Conservation (phyloP, 305 asterid genomes). For the Rubia balearica region DNA sequence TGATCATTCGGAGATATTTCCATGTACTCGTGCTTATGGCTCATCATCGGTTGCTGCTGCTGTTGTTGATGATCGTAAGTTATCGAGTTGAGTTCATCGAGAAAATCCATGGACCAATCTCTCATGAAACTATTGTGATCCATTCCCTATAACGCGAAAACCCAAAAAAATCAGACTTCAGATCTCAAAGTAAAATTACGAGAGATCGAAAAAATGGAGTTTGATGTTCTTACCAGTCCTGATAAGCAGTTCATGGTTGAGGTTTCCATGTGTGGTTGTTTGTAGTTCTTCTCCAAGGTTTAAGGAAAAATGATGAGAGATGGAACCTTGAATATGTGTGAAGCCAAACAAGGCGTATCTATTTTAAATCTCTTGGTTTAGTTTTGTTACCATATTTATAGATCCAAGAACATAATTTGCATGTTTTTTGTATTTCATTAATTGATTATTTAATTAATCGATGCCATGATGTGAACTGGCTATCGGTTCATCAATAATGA, state of each 20-base stretch:
- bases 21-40: constrained; percentile 15
- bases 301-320: not conserved
- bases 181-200: not conserved
- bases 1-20: constrained; percentile 13
- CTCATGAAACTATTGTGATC: constrained; percentile 19
- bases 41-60: not conserved
- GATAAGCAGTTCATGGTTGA: constrained; percentile 39
- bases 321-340: not conserved
- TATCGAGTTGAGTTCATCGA: constrained; percentile 23
- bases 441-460: not conserved
- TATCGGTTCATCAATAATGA: constrained; percentile 4
- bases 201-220: not conserved
- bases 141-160: constrained; percentile 19
- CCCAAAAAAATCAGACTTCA: not conserved
- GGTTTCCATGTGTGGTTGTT: constrained; percentile 36
- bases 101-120: constrained; percentile 25
- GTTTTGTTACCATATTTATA: constrained; percentile 15
- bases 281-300: not conserved
- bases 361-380: not conserved
- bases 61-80: constrained; percentile 1
- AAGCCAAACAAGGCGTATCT: not conserved
- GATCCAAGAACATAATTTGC: not conserved
- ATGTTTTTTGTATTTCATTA: not conserved
- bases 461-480: constrained; percentile 23
- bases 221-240: constrained; percentile 39